Percentiles rank a stretch among this genome's conserved stretches.
Evolutionary conservation across 352 stramenopile species (phyloP).

Genomic region (Plasmopara muralis): DNA sequence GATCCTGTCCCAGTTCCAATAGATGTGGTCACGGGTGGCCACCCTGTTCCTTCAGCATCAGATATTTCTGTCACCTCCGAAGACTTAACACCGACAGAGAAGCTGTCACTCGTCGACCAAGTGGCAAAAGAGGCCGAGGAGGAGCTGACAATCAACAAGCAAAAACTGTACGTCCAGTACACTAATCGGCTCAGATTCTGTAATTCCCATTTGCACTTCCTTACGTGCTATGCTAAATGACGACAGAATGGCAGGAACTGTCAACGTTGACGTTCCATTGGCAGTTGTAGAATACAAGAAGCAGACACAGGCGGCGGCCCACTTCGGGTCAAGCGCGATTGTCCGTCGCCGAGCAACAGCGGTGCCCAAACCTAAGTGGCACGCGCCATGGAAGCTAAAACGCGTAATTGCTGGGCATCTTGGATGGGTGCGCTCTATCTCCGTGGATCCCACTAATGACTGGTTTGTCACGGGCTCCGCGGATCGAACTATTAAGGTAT

Average conservation of each 20-base stretch:
- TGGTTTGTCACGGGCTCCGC: conserved; percentile 97
- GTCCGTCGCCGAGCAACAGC: conserved; percentile 71
- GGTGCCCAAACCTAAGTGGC: conserved; percentile 96
- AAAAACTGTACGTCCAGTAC: conserved; percentile 33
- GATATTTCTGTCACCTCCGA: conserved; percentile 16
- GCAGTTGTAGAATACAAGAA: conserved; percentile 64
- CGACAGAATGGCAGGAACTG: conserved; percentile 16
- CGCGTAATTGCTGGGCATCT: conserved; percentile 94
- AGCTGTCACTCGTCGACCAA: conserved; percentile 39
- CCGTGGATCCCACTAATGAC: conserved; percentile 97
- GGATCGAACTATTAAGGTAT: conserved; percentile 98
- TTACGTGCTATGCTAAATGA: conserved; percentile 7
- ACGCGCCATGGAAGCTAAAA: conserved; percentile 98
- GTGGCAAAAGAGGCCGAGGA: conserved; percentile 51
- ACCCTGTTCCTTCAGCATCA: conserved; percentile 15
- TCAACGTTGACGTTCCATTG: conserved; percentile 20
- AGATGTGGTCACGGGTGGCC: conserved; percentile 12
- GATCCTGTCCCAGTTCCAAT: conserved; percentile 3
- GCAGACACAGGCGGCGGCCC: conserved; percentile 34
- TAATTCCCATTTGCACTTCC: not conserved
- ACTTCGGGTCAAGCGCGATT: conserved; percentile 58
- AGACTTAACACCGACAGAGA: conserved; percentile 12
- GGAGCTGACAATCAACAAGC: conserved; percentile 36
- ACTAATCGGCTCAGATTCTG: not conserved
- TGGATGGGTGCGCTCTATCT: conserved; percentile 96